Percentiles rank a stretch among this genome's conserved stretches.
These are phyloP conservation scores for Lecanicillium sp. DNA, from an alignment of 2,329 filamentous ascomycete species.

Conservation along the genomic window DNA sequence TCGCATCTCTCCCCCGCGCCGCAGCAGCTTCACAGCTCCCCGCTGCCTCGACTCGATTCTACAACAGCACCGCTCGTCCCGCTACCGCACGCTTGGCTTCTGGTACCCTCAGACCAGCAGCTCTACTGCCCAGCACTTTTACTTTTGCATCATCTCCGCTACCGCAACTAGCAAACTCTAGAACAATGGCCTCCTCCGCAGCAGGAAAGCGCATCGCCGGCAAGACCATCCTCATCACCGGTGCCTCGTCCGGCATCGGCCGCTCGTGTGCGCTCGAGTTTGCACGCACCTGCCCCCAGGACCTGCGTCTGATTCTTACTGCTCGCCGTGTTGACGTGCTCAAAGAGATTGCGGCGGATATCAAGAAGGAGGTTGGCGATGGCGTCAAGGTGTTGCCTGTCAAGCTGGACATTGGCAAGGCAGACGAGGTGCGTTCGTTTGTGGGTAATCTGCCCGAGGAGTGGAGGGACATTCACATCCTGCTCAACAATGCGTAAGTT, in stretches of 20 bases:
- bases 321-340: constrained; percentile 78
- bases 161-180: too few species aligned
- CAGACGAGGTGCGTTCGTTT: constrained; percentile 65
- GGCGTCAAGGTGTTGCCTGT: constrained; percentile 78
- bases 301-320: constrained; percentile 78
- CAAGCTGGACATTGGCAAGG: constrained; percentile 78
- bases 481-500: constrained; percentile 92
- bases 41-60: too few species aligned
- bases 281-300: constrained; percentile 70
- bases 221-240: constrained; percentile 89
- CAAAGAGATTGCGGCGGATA: constrained; percentile 66
- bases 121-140: too few species aligned
- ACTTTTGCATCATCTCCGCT: too few species aligned
- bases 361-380: constrained; percentile 64
- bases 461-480: constrained; percentile 74
- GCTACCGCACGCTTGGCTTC: too few species aligned
- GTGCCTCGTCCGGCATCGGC: constrained; percentile 89
- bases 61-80: too few species aligned
- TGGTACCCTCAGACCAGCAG: too few species aligned
- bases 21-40: too few species aligned
- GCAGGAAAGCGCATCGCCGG: constrained; percentile 77
- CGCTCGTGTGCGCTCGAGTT: constrained; percentile 81
- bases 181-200: constrained; percentile 46
- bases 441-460: constrained; percentile 67
- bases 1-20: too few species aligned